Conservation (phyloP, 805 yeast species). For the Candida verbasci region DNA sequence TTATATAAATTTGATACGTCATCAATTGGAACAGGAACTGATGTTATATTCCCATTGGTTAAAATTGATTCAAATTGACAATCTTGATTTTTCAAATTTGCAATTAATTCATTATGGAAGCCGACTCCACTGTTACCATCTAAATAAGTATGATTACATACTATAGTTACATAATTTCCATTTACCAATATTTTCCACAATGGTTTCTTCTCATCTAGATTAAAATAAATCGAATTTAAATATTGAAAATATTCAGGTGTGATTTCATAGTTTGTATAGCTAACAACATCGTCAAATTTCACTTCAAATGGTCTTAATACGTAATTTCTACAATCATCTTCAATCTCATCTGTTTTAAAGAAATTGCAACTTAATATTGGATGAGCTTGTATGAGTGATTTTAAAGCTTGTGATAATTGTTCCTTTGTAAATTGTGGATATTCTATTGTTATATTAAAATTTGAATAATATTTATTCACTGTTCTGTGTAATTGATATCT, state of each 20-base stretch:
- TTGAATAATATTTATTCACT: conserved; percentile 10
- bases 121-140: conserved; percentile 30
- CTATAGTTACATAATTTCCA: conserved; percentile 14
- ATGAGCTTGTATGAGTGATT: conserved; percentile 11
- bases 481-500: conserved; percentile 17
- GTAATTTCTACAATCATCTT: conserved; percentile 10
- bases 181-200: conserved; percentile 19
- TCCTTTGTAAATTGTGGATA: conserved; percentile 12
- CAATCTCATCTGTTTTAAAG: conserved; percentile 9
- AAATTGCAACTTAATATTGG: conserved; percentile 17
- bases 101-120: conserved; percentile 22
- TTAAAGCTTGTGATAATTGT: conserved; percentile 17
- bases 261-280: conserved; percentile 8
- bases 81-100: conserved; percentile 6
- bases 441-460: conserved; percentile 20
- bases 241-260: conserved; percentile 11
- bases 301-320: conserved; percentile 15
- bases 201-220: conserved; percentile 11
- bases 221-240: conserved; percentile 10
- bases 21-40: conserved; percentile 9
- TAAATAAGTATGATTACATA: conserved; percentile 24
- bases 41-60: conserved; percentile 6
- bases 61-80: conserved; percentile 3
- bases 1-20: conserved; percentile 9
- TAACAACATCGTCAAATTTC: conserved; percentile 18